These are phyloP conservation scores for Staphylotrichum tortipilum DNA, from an alignment of 495 filamentous ascomycete genomes.

Conservation along the genomic window DNA sequence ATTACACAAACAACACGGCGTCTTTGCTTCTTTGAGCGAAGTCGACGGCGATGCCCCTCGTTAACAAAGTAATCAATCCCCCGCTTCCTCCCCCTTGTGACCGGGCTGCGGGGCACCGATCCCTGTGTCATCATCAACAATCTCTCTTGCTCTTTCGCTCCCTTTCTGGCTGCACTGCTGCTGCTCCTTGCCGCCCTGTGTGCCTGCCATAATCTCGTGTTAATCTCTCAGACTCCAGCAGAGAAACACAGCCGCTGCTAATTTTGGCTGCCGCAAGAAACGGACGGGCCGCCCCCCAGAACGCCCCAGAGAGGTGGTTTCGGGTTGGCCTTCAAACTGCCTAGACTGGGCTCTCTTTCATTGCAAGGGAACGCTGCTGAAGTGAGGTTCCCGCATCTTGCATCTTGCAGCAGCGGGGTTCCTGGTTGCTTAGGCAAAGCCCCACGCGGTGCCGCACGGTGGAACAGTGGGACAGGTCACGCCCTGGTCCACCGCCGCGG, in stretches of 20 bases:
- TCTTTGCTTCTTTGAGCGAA: neutral
- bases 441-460: neutral
- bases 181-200: neutral
- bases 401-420: conserved; percentile 14
- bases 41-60: too few relatives aligned
- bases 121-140: neutral
- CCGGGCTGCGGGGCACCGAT: neutral
- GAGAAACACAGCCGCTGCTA: neutral
- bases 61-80: too few relatives aligned
- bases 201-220: neutral
- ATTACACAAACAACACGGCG: neutral
- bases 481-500: conserved; percentile 7
- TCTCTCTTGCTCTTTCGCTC: neutral
- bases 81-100: neutral
- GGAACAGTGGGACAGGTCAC: neutral
- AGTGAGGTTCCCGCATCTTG: too few relatives aligned
- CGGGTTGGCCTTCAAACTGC: too few relatives aligned
- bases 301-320: too few relatives aligned
- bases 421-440: neutral
- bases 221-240: neutral
- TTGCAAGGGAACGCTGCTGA: conserved; percentile 1
- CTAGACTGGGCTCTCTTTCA: too few relatives aligned
- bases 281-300: too few relatives aligned
- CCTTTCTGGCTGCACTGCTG: too few relatives aligned
- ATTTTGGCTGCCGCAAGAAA: neutral